Conservation (phyloP, 2,329 filamentous ascomycete genomes). For the Monilinia aucupariae region DNA sequence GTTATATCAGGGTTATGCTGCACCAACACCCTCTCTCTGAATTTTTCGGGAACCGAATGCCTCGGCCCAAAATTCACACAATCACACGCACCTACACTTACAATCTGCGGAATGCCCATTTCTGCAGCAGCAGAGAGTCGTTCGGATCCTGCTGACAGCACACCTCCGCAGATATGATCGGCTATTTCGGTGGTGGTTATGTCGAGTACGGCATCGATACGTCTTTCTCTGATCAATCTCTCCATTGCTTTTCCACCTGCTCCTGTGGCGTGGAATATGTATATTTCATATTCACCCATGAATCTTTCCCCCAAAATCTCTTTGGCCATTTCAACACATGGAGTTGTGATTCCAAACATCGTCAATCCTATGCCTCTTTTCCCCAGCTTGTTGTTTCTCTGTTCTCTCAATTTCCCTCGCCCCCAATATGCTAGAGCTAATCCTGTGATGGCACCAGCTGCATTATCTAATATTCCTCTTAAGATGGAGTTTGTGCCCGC, state of each 20-base stretch:
- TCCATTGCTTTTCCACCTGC: slow-evolving; percentile 66
- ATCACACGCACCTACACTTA: slow-evolving; percentile 44
- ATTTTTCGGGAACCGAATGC: slow-evolving; percentile 51
- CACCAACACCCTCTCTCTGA: slow-evolving; percentile 46
- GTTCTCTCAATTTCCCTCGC: slow-evolving; percentile 6
- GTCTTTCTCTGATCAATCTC: slow-evolving; percentile 49
- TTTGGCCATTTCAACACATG: slow-evolving; percentile 53
- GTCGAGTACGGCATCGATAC: slow-evolving; percentile 62
- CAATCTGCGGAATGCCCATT: slow-evolving; percentile 52
- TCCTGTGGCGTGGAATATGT: slow-evolving; percentile 66
- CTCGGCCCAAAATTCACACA: slow-evolving; percentile 49
- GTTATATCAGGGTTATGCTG: slow-evolving; percentile 64
- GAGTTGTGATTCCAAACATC: slow-evolving; percentile 72
- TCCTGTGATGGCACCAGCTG: slow-evolving; percentile 49
- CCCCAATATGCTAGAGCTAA: slow-evolving; percentile 51
- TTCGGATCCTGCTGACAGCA: slow-evolving; percentile 52
- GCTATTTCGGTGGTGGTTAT: slow-evolving; percentile 67
- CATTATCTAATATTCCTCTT: slow-evolving; percentile 54
- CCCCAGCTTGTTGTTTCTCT: not conserved
- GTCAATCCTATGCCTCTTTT: slow-evolving; percentile 57
- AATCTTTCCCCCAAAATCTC: slow-evolving; percentile 38
- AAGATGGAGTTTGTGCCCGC: slow-evolving; percentile 59
- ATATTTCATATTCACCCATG: slow-evolving; percentile 48
- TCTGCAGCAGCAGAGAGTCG: slow-evolving; percentile 53
- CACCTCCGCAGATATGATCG: slow-evolving; percentile 57